Conservation (phyloP, 345 rosid genomes). For the Lagerstroemia speciosa region DNA sequence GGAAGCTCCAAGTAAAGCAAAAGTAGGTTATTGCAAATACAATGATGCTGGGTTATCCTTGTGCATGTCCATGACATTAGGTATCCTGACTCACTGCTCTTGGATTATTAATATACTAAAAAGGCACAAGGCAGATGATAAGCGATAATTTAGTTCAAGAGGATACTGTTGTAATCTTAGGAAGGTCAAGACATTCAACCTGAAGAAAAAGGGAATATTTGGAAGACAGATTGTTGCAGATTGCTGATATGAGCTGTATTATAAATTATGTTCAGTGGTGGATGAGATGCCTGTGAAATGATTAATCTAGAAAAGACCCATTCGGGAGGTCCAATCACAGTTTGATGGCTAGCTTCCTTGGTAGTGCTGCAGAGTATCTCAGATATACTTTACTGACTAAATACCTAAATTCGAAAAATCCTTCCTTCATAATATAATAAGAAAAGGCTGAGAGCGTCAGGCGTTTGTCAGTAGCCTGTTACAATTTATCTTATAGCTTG, state of each 20-base stretch:
- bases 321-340: neutral
- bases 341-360: neutral
- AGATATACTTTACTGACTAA: neutral
- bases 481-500: neutral
- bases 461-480: neutral
- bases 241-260: neutral
- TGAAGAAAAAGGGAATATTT: neutral
- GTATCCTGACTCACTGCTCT: neutral
- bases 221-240: neutral
- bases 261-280: neutral
- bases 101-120: neutral
- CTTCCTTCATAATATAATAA: neutral
- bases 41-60: neutral
- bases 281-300: neutral
- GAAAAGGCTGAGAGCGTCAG: neutral
- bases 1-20: neutral
- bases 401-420: neutral
- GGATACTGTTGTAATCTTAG: neutral
- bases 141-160: too few relatives aligned
- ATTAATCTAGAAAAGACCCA: neutral
- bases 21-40: neutral
- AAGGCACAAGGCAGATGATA: too few relatives aligned
- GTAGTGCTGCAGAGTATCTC: neutral
- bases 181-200: neutral
- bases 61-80: too few relatives aligned